Percentiles rank a stretch among this genome's conserved stretches.
phyloP scores from a whole-genome alignment of 2,329 filamentous ascomycete species.

The Aspergillus pseudoglaucus region DNA sequence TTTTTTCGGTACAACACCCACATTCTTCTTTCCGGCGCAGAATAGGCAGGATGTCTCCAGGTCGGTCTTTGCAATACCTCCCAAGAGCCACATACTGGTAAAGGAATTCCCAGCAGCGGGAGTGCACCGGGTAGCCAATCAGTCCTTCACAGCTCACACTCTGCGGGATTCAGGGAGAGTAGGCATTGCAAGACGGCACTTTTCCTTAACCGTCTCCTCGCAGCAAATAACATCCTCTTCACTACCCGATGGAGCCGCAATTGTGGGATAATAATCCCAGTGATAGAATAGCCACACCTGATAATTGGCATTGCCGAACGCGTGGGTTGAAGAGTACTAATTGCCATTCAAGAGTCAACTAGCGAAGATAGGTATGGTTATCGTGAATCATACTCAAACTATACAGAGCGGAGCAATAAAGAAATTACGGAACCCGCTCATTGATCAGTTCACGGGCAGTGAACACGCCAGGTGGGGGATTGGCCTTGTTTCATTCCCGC shows the following conservation, averaged over 20 bases:
- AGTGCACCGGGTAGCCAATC: not conserved
- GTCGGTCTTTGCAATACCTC: not conserved
- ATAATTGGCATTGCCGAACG: not conserved
- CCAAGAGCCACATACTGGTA: not conserved
- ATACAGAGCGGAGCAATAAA: not conserved
- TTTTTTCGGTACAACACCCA: not conserved
- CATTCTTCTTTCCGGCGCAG: not conserved
- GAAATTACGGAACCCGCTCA: not conserved
- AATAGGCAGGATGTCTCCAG: not conserved
- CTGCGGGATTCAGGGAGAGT: not conserved
- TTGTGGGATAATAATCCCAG: not conserved
- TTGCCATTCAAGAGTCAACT: not conserved
- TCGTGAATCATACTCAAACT: not conserved
- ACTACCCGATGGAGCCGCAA: not conserved
- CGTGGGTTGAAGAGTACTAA: not conserved
- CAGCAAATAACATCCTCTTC: not conserved
- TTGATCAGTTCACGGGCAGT: not conserved
- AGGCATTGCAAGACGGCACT: not conserved
- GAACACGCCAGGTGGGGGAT: not conserved
- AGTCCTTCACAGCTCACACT: not conserved
- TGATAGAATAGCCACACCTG: not conserved
- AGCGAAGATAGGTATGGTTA: not conserved
- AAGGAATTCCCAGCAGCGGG: not conserved
- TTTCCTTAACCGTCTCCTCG: not conserved
- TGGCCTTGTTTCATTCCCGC: not conserved